Conservation (phyloP, 352 stramenopile genomes). For the Phytophthora megakarya region DNA sequence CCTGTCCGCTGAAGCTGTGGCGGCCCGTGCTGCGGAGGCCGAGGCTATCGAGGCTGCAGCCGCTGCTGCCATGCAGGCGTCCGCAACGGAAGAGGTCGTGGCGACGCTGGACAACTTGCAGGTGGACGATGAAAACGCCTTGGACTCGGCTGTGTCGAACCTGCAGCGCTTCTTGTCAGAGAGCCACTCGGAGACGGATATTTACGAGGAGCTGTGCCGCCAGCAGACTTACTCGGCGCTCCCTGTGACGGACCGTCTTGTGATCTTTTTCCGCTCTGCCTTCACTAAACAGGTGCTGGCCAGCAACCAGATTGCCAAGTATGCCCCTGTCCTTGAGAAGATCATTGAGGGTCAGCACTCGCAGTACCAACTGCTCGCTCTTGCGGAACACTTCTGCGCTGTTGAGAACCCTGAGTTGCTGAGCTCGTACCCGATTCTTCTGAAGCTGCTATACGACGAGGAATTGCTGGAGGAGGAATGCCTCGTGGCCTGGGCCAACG, state of each 20-base stretch:
- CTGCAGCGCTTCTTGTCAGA: conserved; percentile 61
- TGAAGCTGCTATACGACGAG: conserved; percentile 97
- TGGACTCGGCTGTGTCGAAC: conserved; percentile 75
- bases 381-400: conserved; percentile 90
- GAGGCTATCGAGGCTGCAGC: conserved; percentile 83
- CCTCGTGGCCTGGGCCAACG: conserved; percentile 92
- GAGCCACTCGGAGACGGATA: conserved; percentile 58
- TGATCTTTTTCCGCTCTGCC: conserved; percentile 93
- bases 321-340: conserved; percentile 86
- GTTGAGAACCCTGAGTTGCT: conserved; percentile 85
- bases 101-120: conserved; percentile 83
- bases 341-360: conserved; percentile 86
- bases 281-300: conserved; percentile 91
- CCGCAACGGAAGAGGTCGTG: conserved; percentile 60
- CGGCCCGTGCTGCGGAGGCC: conserved; percentile 77
- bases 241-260: conserved; percentile 93
- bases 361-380: conserved; percentile 93
- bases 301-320: conserved; percentile 91
- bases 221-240: conserved; percentile 93
- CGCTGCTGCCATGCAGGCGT: conserved; percentile 66
- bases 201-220: conserved; percentile 91
- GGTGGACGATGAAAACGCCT: conserved; percentile 84
- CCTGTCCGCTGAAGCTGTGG: conserved; percentile 80
- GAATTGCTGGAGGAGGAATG: conserved; percentile 96
- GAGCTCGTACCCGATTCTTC: conserved; percentile 91